Percentiles rank a stretch among this genome's conserved stretches.
Evolutionary conservation across 139 green algal species (phyloP).

Genomic region (Ulvella scutata): DNA sequence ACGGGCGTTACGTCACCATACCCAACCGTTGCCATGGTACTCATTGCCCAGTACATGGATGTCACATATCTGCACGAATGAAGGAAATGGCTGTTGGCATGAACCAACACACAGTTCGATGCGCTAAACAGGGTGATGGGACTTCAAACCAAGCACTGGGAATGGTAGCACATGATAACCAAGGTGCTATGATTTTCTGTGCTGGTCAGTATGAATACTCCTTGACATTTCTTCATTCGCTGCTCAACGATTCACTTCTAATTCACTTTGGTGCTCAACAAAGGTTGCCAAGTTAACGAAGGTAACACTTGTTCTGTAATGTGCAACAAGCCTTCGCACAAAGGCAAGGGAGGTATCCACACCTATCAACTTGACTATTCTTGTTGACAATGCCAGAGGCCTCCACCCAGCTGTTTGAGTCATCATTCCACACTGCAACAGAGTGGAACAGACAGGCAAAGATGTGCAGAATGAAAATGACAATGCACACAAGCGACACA

Average conservation of each 20-base stretch:
- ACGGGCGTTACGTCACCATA: conserved; percentile 23
- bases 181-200: not conserved
- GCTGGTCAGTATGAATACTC: not conserved
- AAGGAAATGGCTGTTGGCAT: too few species aligned
- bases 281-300: too few species aligned
- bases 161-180: too few species aligned
- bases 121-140: not conserved
- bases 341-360: too few species aligned
- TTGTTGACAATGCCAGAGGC: not conserved
- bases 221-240: not conserved
- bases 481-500: conserved; percentile 11
- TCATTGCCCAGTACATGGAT: conserved; percentile 24
- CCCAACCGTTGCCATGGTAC: conserved; percentile 24
- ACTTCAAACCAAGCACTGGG: too few species aligned
- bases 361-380: not conserved
- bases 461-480: conserved; percentile 29
- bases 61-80: conserved; percentile 16
- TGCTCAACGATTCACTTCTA: too few species aligned
- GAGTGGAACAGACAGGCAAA: conserved; percentile 36
- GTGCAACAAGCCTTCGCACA: too few species aligned
- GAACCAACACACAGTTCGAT: too few species aligned
- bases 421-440: conserved; percentile 3
- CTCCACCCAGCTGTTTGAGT: not conserved
- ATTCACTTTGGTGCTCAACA: too few species aligned
- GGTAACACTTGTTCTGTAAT: too few species aligned